phyloP scores from a whole-genome alignment of 345 rosid species.

The Alliaria petiolata region DNA sequence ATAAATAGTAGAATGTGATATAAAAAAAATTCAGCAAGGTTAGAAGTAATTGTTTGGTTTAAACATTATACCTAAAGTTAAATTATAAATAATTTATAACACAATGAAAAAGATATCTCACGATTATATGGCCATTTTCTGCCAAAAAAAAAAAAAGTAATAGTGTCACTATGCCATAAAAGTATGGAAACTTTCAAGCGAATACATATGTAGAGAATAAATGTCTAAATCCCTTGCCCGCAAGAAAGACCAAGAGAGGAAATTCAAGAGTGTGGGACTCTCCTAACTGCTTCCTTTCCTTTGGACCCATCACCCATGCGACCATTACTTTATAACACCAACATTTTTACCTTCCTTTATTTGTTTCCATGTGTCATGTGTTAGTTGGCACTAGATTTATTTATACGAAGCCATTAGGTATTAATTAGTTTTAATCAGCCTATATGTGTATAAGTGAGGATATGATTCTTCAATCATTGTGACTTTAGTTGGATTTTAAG shows the following conservation, averaged over 20 bases:
- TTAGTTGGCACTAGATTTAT: background rate
- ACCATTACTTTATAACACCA: conserved; percentile 4
- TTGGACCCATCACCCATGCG: background rate
- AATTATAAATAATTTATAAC: background rate
- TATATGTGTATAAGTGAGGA: too few species aligned
- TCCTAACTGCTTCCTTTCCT: conserved; percentile 1
- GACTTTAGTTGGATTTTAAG: background rate
- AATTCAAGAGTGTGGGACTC: conserved; percentile 32
- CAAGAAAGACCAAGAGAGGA: conserved; percentile 27
- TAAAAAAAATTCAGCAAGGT: too few species aligned
- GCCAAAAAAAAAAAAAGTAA: background rate
- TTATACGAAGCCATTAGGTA: conserved; percentile 8
- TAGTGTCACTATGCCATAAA: background rate
- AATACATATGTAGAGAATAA: conserved; percentile 12
- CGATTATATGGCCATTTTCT: background rate
- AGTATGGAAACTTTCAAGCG: background rate
- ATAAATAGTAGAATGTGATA: background rate
- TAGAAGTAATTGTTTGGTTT: too few species aligned
- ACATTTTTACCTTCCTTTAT: conserved; percentile 19
- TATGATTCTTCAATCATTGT: background rate
- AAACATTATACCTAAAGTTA: too few species aligned
- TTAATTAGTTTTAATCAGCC: too few species aligned
- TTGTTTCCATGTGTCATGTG: conserved; percentile 8
- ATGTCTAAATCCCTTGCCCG: conserved; percentile 4
- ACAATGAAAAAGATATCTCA: background rate